Evolutionary conservation across 1,284 basidiomycete genomes (phyloP).

Genomic region (Lignosus rhinocerotis): DNA sequence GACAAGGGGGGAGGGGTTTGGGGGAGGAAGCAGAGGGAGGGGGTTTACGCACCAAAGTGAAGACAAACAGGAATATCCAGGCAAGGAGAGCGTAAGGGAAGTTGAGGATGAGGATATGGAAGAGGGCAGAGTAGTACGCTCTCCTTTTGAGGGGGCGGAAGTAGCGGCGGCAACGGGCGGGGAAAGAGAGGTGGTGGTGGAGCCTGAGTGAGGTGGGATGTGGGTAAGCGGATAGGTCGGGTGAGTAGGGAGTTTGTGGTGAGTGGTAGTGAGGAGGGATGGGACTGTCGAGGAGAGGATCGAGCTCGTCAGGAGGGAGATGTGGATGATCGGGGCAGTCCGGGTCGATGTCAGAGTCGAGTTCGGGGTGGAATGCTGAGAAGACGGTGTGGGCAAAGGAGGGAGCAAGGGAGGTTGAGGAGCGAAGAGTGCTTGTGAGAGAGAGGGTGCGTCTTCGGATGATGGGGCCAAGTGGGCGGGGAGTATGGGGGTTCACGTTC

Average conservation of each 20-base stretch:
- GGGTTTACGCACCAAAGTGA: constrained; percentile 63
- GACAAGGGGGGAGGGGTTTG: background rate
- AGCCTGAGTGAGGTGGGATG: constrained; percentile 11
- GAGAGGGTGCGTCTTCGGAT: constrained; percentile 49
- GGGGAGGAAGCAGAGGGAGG: background rate
- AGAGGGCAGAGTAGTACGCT: constrained; percentile 61
- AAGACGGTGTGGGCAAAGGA: constrained; percentile 67
- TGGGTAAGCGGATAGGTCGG: constrained; percentile 23
- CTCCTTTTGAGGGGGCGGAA: constrained; percentile 57
- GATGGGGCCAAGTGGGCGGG: constrained; percentile 21
- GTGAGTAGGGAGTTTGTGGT: constrained; percentile 22
- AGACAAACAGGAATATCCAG: constrained; percentile 75
- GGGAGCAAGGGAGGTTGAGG: constrained; percentile 51
- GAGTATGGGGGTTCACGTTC: constrained; percentile 30
- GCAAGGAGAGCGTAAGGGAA: constrained; percentile 73
- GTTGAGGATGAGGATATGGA: constrained; percentile 70
- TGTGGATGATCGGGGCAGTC: constrained; percentile 31
- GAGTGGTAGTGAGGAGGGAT: constrained; percentile 20
- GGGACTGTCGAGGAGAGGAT: constrained; percentile 18
- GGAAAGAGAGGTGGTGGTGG: constrained; percentile 13
- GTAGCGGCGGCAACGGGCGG: constrained; percentile 48
- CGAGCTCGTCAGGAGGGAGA: constrained; percentile 19
- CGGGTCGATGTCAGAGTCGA: constrained; percentile 40
- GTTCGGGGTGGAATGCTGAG: constrained; percentile 55
- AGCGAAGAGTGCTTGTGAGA: constrained; percentile 51